Evolutionary conservation across 768 basidiomycete species (phyloP), one percentile per base, ranked within the genome.

Genomic region (Leccinum ochraceum): DNA sequence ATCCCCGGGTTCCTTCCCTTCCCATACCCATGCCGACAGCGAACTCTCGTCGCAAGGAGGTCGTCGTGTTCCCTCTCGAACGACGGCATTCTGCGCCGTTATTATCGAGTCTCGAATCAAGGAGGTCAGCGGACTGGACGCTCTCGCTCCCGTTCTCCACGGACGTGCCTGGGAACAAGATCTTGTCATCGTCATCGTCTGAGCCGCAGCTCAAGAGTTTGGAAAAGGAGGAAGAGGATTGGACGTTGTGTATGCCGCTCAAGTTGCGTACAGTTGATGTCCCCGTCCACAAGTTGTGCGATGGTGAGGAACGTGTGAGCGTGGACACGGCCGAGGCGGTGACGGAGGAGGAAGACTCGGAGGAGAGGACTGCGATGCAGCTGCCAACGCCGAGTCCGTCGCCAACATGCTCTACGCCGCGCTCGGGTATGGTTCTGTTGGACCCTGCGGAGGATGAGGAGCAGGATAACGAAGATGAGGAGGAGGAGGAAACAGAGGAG

Each of bases 221-320:
- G 1, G 56, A 62, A n/a, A 42, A 42, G n/a, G 42, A 42, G 22
- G 42, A 46, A 24, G 74, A 74, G 6, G 72, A 74, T 30, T 74
- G 72, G 72, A 74, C 72, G 34, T 57, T 74, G 8, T 74, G 70
- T 6, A 75, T 75, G 74, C 70, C 72, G 17, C 64, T 75, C 61
- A 68, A 72, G 32, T 42, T 42, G 42, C 42, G 42, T n/a, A n/a
- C 42, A 16, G 9, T n/a, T n/a, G 42, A 42, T n/a, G 39, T 30
- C 17, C 62, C 50, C 0, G 60, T 50, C 2, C 54, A 22, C 5
- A 37, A 39, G 13, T 34, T 59, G 3, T 36, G 24, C 14, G 58
- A 59, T 24, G 62, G 37, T 2, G 54, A 63, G 44, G 65, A 64
- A 32, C 50, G 48, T 9, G 53, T 63, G 11, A 8, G 44, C 5